These are phyloP conservation scores for Parasitella parasitica DNA, from an alignment of 371 early-diverging fungal species.

Conservation along the genomic window DNA sequence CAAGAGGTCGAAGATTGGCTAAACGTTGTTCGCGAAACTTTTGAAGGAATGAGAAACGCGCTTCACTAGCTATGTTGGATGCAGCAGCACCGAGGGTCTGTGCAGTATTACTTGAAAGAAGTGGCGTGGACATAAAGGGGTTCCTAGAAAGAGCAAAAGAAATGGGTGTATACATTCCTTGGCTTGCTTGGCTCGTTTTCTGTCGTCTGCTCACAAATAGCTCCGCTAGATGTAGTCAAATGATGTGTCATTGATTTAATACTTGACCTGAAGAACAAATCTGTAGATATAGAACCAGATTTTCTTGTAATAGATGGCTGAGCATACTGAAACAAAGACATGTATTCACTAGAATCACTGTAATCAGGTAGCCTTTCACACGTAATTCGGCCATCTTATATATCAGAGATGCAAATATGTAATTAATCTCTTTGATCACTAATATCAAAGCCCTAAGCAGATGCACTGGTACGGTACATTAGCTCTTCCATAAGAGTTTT, in stretches of 20 bases:
- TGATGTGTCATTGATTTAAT: background rate
- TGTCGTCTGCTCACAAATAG: background rate
- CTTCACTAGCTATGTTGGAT: constrained; percentile 32
- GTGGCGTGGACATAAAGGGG: constrained; percentile 31
- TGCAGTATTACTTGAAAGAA: constrained; percentile 26
- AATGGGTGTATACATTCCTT: constrained; percentile 1
- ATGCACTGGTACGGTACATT: too few species aligned
- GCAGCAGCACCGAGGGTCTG: constrained; percentile 27
- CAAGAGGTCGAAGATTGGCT: constrained; percentile 50
- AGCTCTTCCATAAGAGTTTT: too few species aligned
- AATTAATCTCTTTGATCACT: too few species aligned
- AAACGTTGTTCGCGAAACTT: constrained; percentile 45
- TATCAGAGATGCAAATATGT: too few species aligned
- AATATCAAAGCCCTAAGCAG: too few species aligned
- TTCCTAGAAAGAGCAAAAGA: background rate
- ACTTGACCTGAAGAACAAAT: background rate
- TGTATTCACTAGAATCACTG: background rate
- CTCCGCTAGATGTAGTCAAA: background rate
- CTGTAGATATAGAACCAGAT: background rate
- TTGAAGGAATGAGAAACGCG: constrained; percentile 39
- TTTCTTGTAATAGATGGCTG: too few species aligned
- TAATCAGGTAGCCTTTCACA: too few species aligned
- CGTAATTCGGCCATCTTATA: too few species aligned
- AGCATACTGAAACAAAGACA: too few species aligned
- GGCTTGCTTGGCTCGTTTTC: background rate